phyloP scores from a whole-genome alignment of 2,329 filamentous ascomycete genomes.

The Colletotrichum eremochloae region DNA sequence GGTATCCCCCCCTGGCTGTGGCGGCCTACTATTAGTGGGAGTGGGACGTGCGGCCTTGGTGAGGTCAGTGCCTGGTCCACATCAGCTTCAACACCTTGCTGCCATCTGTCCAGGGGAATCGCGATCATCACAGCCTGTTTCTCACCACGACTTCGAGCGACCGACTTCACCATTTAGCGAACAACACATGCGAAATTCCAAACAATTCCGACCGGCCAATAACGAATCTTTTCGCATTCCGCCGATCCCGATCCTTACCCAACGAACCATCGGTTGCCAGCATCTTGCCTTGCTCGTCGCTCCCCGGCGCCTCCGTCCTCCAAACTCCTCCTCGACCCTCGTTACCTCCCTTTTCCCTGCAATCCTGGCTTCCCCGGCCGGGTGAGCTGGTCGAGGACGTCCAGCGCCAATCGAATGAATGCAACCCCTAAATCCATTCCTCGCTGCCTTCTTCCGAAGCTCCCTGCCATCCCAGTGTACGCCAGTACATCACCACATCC shows the following conservation, averaged over 20 bases:
- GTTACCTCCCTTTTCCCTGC: constrained; percentile 26
- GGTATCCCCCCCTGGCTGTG: constrained; percentile 16
- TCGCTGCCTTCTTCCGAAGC: constrained; percentile 99
- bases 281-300: background rate
- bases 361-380: constrained; percentile 42
- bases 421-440: constrained; percentile 99
- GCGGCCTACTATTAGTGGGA: background rate
- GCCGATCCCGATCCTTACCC: constrained; percentile 4
- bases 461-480: constrained; percentile 91
- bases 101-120: constrained; percentile 39
- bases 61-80: constrained; percentile 41
- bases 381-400: constrained; percentile 41
- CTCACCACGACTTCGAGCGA: constrained; percentile 8
- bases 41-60: constrained; percentile 32
- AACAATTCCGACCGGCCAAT: background rate
- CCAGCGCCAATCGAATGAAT: constrained; percentile 61
- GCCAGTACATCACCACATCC: constrained; percentile 90
- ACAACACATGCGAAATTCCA: background rate
- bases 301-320: constrained; percentile 27
- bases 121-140: constrained; percentile 19
- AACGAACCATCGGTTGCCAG: background rate
- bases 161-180: constrained; percentile 5
- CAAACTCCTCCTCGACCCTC: constrained; percentile 13
- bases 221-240: background rate
- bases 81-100: constrained; percentile 38